These are phyloP conservation scores for Acacia acuminata DNA, from an alignment of 306 rosid genomes.

Conservation along the genomic window DNA sequence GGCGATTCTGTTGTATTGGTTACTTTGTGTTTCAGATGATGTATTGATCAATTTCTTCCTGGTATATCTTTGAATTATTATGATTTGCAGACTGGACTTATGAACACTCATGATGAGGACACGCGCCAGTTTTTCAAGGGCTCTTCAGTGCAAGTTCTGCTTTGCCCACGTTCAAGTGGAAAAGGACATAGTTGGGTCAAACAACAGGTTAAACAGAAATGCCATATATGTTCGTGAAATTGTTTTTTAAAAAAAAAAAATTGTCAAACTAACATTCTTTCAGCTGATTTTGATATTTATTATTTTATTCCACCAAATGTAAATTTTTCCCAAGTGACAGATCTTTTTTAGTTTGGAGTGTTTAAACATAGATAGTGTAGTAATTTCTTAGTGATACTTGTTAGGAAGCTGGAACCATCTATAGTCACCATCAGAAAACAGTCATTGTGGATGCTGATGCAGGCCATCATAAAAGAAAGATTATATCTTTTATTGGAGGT, in stretches of 20 bases:
- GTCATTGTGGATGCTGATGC: constrained; percentile 92
- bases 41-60: constrained; percentile 1
- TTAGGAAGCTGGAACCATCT: constrained; percentile 90
- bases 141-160: constrained; percentile 78
- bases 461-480: constrained; percentile 68
- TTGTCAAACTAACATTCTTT: not conserved
- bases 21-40: constrained; percentile 29
- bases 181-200: constrained; percentile 73
- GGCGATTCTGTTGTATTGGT: not conserved
- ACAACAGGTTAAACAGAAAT: constrained; percentile 48
- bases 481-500: constrained; percentile 87
- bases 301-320: not conserved
- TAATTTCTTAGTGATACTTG: constrained; percentile 13
- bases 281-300: not conserved
- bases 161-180: constrained; percentile 79
- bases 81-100: constrained; percentile 65
- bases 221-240: not conserved
- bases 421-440: constrained; percentile 94
- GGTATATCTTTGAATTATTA: not conserved
- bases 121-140: constrained; percentile 80
- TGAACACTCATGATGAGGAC: constrained; percentile 78
- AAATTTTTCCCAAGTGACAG: not conserved
- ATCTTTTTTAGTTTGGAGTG: not conserved
- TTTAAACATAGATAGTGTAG: not conserved
- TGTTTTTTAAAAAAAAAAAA: not conserved